Percentiles rank a stretch among this genome's conserved stretches.
Evolutionary conservation across 2,329 filamentous ascomycete genomes (phyloP).

Genomic region (Calonectria pseudoreteaudii): DNA sequence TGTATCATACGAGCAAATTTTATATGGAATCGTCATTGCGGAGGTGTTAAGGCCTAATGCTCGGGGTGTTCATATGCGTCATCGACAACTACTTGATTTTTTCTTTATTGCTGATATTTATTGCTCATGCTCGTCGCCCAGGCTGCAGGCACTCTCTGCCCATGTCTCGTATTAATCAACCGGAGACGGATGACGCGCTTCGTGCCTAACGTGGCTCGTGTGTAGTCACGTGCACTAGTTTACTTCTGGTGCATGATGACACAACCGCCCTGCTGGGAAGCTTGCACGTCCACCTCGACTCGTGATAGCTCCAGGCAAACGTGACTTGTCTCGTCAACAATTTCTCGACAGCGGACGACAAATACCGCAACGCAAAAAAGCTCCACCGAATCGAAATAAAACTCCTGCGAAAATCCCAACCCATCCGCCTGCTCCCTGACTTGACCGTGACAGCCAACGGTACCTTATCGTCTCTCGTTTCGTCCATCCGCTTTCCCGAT

Average conservation of each 20-base stretch:
- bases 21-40: slow-evolving; percentile 6
- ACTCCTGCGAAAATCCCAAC: slow-evolving; percentile 10
- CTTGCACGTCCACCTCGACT: slow-evolving; percentile 42
- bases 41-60: not conserved
- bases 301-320: slow-evolving; percentile 44
- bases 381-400: slow-evolving; percentile 3
- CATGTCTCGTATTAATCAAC: not conserved
- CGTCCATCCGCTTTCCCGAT: slow-evolving; percentile 45
- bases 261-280: slow-evolving; percentile 43
- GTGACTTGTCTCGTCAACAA: slow-evolving; percentile 35
- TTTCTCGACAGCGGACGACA: slow-evolving; percentile 38
- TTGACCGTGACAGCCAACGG: slow-evolving; percentile 15
- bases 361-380: not conserved
- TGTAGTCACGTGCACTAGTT: slow-evolving; percentile 45
- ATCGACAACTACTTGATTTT: not conserved
- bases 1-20: slow-evolving; percentile 24
- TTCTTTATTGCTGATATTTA: too few species aligned
- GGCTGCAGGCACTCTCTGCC: not conserved
- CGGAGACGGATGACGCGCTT: slow-evolving; percentile 4
- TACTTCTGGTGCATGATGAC: slow-evolving; percentile 44
- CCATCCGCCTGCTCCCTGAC: slow-evolving; percentile 18
- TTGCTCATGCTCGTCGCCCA: not conserved
- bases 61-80: not conserved
- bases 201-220: slow-evolving; percentile 8
- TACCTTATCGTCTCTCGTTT: slow-evolving; percentile 15